Evolutionary conservation across 176 grass and related monocot genomes (phyloP), one percentile per base, ranked within the genome.

Genomic region (Carex myosuroides): DNA sequence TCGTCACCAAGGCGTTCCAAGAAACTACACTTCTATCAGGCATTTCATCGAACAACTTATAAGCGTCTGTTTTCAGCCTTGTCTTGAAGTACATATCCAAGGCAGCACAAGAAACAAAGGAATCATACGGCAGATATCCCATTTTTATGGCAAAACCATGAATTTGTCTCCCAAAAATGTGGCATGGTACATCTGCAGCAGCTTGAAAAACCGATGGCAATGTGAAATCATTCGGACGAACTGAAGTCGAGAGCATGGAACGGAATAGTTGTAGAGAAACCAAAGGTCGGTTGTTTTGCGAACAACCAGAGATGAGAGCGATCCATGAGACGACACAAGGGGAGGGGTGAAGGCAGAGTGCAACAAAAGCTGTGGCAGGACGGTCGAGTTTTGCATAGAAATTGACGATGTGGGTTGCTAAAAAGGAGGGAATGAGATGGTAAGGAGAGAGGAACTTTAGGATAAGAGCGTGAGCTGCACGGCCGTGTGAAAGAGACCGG

Each of bases 71-170:
- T 1, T 83, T 52, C 9, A 82, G 85, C 8, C 86, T 86, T 0
- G 94, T 97, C 75, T 97, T 97, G 86, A 84, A 94, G 60, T 97
- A 94, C 94, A 97, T 97, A 61, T 94, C 90, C 77, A 97, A 83
- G 13, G 91, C 88, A 10, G 88, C 90, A 61, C 91, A 94, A 2
- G 89, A 87, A 16, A 94, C 94, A 79, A 97, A 97, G 60, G 80
- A 30, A 48, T 97, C 85, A 46, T 29, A 83, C 17, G 85, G 91
- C 70, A 87, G 86, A 72, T 72, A 88, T 6, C 85, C 90, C 46
- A 58, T 82, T 87, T 84, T 89, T 30, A 86, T n/a, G 29, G 82
- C 88, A 81, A 87, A 89, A 26, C 86, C 54, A 79, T 85, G 88
- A 37, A 77, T 17, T 66, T 94, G 89, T 0, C 37, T 54, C 3